Percentiles rank a stretch among this genome's conserved stretches.
Conservation (phyloP, 2,329 filamentous ascomycete species). For the Cordyceps javanica region DNA sequence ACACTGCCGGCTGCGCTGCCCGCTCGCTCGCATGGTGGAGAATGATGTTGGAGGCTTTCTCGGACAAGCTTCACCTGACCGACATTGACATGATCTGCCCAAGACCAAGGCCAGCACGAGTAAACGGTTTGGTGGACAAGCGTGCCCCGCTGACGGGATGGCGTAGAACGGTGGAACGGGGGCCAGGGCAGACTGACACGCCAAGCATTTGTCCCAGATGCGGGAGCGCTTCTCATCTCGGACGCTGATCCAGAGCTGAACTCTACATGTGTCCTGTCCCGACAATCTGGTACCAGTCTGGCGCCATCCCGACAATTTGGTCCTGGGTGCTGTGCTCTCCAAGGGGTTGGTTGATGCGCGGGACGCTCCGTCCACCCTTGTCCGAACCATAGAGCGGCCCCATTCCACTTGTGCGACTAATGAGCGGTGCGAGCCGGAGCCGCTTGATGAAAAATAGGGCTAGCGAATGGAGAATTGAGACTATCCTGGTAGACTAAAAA, state of each 20-base stretch:
- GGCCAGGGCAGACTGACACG: not conserved
- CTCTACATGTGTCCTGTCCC: conserved; percentile 1
- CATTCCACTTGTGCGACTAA: conserved; percentile 13
- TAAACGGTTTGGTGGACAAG: conserved; percentile 10
- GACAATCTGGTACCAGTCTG: conserved; percentile 6
- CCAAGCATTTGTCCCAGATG: conserved; percentile 1
- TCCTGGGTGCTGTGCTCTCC: conserved; percentile 3
- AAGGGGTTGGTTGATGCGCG: conserved; percentile 12
- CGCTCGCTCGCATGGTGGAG: conserved; percentile 3
- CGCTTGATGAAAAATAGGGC: conserved; percentile 8
- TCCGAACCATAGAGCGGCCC: conserved; percentile 12
- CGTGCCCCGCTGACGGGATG: conserved; percentile 4
- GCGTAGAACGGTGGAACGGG: conserved; percentile 1
- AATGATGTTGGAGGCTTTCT: not conserved
- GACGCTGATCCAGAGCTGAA: conserved; percentile 1
- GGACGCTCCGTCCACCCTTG: conserved; percentile 14
- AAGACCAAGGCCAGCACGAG: conserved; percentile 10
- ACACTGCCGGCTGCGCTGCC: conserved; percentile 1
- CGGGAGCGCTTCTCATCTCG: conserved; percentile 5
- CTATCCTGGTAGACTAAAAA: conserved; percentile 6
- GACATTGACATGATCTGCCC: conserved; percentile 6
- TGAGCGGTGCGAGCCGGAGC: conserved; percentile 14
- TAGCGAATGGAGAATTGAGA: conserved; percentile 10
- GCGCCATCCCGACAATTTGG: conserved; percentile 12
- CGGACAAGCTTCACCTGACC: not conserved